Percentiles rank a stretch among this genome's conserved stretches.
Conservation (phyloP, 225 moss, liverwort and hornwort genomes). For the Rhytidiadelphus loreus region DNA sequence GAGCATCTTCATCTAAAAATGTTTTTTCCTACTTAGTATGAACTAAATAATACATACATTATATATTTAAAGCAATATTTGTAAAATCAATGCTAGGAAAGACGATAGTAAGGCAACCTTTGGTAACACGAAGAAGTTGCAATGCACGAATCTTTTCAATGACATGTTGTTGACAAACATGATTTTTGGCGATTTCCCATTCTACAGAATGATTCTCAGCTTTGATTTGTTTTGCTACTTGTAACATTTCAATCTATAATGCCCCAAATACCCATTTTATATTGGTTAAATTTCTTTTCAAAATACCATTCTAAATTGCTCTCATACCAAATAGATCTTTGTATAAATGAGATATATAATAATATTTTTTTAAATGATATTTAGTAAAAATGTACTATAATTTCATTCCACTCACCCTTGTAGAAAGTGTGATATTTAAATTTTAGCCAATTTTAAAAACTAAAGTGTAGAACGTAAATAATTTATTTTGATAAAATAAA, state of each 20-base stretch:
- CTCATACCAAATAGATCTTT: too few species aligned
- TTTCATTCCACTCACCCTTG: background rate
- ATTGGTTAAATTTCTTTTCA: fast-evolving
- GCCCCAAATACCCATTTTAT: background rate
- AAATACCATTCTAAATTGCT: background rate
- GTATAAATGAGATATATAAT: background rate
- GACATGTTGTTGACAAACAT: constrained; percentile 35
- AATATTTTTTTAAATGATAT: background rate
- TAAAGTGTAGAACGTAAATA: too few species aligned
- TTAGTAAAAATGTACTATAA: background rate
- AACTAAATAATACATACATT: background rate
- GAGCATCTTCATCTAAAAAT: too few species aligned
- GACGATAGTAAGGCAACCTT: constrained; percentile 12
- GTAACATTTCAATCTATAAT: constrained; percentile 63
- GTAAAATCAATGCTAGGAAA: background rate
- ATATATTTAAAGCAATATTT: too few species aligned
- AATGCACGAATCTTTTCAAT: constrained; percentile 72
- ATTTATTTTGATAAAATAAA: background rate
- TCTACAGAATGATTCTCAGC: constrained; percentile 53
- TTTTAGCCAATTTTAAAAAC: too few species aligned
- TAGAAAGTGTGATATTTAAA: background rate
- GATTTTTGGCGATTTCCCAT: constrained; percentile 61
- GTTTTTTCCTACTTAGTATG: background rate
- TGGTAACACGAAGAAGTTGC: constrained; percentile 72
- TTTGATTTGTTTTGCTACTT: constrained; percentile 41